A percentile compares a stretch with the other conserved stretches of the same genome.
Conservation (phyloP, 2,329 filamentous ascomycete genomes). For the Alternaria arborescens region DNA sequence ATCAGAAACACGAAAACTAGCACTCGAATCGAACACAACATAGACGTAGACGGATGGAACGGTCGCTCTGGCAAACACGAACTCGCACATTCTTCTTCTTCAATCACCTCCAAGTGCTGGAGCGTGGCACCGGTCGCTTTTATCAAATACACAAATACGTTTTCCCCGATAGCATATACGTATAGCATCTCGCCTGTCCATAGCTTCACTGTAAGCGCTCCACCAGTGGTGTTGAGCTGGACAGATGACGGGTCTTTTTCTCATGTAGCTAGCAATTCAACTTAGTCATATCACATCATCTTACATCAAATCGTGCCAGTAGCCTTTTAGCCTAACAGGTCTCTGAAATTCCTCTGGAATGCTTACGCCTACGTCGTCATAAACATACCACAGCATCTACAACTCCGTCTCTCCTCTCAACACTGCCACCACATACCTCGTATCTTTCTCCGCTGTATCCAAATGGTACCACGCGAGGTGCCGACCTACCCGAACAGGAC, state of each 20-base stretch:
- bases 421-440: not conserved
- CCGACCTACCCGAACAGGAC: not conserved
- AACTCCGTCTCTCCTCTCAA: not conserved
- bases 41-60: constrained; percentile 5
- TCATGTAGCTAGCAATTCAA: constrained; percentile 9
- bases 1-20: constrained; percentile 22
- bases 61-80: constrained; percentile 20
- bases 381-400: not conserved
- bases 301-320: not conserved
- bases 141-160: constrained; percentile 26
- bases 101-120: constrained; percentile 49
- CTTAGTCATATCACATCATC: not conserved
- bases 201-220: constrained; percentile 43
- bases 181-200: constrained; percentile 36
- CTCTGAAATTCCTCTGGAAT: not conserved
- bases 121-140: constrained; percentile 43
- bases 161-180: constrained; percentile 18
- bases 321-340: not conserved
- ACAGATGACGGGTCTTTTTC: constrained; percentile 39
- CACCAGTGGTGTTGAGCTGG: constrained; percentile 40
- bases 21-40: constrained; percentile 9
- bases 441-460: not conserved
- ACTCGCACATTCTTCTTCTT: constrained; percentile 28
- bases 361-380: not conserved
- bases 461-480: not conserved